Base-by-base conservation (phyloP, 2,329 filamentous ascomycete species). In the Sporothrix euskadiensis region DNA sequence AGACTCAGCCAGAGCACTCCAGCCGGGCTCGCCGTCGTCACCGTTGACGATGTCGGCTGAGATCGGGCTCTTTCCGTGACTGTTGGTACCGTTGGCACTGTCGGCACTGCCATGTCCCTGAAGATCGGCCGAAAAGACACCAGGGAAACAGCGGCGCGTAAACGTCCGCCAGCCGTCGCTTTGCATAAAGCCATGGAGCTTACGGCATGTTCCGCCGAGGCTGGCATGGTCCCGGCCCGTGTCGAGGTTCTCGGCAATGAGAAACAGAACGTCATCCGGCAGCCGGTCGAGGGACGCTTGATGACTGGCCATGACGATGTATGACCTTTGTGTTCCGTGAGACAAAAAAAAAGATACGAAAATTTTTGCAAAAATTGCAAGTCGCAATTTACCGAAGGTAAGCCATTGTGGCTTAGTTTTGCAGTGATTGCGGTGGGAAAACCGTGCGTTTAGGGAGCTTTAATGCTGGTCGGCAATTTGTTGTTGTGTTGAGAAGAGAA, bases 101-200 rank as follows among this genome's bases (percentile, higher is more conserved):
- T 68, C 35, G 41, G 12, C 26, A 16, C 19, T 9, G 8, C 41
- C 41, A 7, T 39, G 32, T 19, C 39, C 32, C 39, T 32, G 44
- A 12, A 49, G 39, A 16, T 61, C 69, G 54, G 39, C 26, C 10
- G 70, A 65, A 12, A 61, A 41, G 35, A 70, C 63, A 19, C 44
- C 32, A 1, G 71, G 65, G 16, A 88, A 88, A 30, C 81, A 79
- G 52, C 78, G 80, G 59, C 80, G 82, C 61, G 85, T 83, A 74
- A 88, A 88, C 56, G 82, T 80, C 22, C 82, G 83, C 87, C 87
- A 89, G 16, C 86, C 86, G 32, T 82, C 78, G 19, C 71, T 77
- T 6, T 78, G 77, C 44, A 86, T 77, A 22, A 87, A 78, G 12
- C 76, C 76, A 73, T 82, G 78, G 8, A 86, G 79, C 2, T 80